phyloP scores from a whole-genome alignment of 2,329 filamentous ascomycete species.

The Trichoderma atroviride region DNA sequence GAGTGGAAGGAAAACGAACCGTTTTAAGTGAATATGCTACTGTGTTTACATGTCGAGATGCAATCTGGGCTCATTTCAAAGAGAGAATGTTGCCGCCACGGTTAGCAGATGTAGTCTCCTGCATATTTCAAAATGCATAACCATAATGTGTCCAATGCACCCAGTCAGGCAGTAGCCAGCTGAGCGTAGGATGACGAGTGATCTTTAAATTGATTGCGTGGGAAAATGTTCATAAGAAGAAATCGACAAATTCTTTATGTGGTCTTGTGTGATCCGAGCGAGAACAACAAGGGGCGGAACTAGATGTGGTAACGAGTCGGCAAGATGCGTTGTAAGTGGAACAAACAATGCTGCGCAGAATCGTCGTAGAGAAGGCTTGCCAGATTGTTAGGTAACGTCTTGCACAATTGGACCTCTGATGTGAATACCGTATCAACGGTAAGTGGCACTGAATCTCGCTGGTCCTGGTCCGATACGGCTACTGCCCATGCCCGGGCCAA shows the following conservation, averaged over 20 bases:
- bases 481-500: slow-evolving; percentile 64
- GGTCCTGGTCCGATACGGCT: slow-evolving; percentile 60
- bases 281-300: slow-evolving; percentile 39
- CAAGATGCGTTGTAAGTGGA: slow-evolving; percentile 27
- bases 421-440: slow-evolving; percentile 50
- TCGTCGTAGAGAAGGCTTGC: background rate
- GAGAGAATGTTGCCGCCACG: slow-evolving; percentile 24
- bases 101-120: slow-evolving; percentile 40
- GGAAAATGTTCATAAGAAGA: slow-evolving; percentile 54
- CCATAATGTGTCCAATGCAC: slow-evolving; percentile 64
- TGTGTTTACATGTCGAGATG: slow-evolving; percentile 33
- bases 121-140: slow-evolving; percentile 63
- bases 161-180: slow-evolving; percentile 51
- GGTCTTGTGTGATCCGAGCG: slow-evolving; percentile 41
- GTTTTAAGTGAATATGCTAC: slow-evolving; percentile 26
- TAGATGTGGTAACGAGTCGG: slow-evolving; percentile 33
- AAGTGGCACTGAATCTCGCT: slow-evolving; percentile 58
- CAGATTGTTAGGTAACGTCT: slow-evolving; percentile 26
- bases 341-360: slow-evolving; percentile 13
- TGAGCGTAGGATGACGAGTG: slow-evolving; percentile 61
- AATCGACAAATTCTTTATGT: slow-evolving; percentile 50
- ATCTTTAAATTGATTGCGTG: slow-evolving; percentile 56
- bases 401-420: slow-evolving; percentile 26
- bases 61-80: slow-evolving; percentile 30
- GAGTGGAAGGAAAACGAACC: background rate